Conservation (phyloP, 73 alveolate species). For the Symbiodinium pilosum region DNA sequence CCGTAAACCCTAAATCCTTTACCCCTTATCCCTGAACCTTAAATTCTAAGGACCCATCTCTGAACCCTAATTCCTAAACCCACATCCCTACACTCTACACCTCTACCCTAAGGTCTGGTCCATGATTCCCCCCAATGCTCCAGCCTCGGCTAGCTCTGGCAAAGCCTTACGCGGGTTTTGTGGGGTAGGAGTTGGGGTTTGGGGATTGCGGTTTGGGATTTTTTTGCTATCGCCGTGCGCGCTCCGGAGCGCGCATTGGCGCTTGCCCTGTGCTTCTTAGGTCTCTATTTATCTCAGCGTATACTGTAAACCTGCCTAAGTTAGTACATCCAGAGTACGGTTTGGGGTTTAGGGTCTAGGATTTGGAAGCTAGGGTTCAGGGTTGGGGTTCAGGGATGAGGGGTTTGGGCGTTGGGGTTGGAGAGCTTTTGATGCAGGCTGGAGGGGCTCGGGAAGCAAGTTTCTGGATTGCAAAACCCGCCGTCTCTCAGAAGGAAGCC, state of each 20-base stretch:
- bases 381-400: not conserved
- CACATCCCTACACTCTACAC: not conserved
- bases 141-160: slow-evolving; percentile 74
- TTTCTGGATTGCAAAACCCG: too few species aligned
- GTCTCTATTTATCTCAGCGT: too few species aligned
- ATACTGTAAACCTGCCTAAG: too few species aligned
- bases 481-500: too few species aligned
- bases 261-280: too few species aligned
- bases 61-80: not conserved
- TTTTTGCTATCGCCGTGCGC: too few species aligned
- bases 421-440: not conserved
- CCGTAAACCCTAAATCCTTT: too few species aligned
- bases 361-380: not conserved
- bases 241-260: too few species aligned
- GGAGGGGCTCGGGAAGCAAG: not conserved
- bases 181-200: not conserved
- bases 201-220: not conserved
- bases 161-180: not conserved
- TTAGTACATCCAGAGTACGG: too few species aligned
- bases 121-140: not conserved
- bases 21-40: not conserved
- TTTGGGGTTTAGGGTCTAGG: not conserved
- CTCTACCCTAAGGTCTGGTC: not conserved
- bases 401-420: not conserved
- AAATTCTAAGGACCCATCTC: not conserved